phyloP scores from a whole-genome alignment of 345 rosid genomes.

The Garcia nutans region DNA sequence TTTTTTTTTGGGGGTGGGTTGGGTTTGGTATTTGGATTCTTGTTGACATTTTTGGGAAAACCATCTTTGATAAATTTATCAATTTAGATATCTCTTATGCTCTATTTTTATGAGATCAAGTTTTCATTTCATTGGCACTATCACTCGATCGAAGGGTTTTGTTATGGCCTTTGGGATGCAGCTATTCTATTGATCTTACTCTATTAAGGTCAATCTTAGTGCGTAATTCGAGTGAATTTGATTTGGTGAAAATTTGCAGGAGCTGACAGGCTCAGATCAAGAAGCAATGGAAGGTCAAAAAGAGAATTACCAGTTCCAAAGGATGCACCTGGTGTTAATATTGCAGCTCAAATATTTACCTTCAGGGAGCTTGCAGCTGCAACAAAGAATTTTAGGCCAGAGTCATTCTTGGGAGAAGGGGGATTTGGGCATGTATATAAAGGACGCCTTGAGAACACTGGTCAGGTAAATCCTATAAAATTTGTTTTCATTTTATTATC shows the following conservation, averaged over 20 bases:
- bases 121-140: neutral
- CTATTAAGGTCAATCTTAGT: neutral
- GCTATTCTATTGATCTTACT: conserved; percentile 15
- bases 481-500: neutral
- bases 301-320: conserved; percentile 55
- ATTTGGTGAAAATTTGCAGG: conserved; percentile 51
- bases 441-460: conserved; percentile 82
- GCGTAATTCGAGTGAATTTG: conserved; percentile 5
- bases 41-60: neutral
- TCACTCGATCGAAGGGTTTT: neutral
- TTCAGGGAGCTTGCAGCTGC: conserved; percentile 93
- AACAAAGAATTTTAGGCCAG: conserved; percentile 83
- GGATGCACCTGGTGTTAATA: conserved; percentile 56
- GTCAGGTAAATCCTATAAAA: conserved; percentile 58
- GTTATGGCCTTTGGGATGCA: neutral
- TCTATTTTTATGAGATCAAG: neutral
- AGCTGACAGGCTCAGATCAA: conserved; percentile 66
- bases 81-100: neutral
- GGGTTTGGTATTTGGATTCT: neutral
- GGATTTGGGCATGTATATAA: conserved; percentile 96
- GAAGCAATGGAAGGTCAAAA: conserved; percentile 61
- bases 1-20: neutral
- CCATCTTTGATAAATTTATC: neutral
- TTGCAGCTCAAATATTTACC: conserved; percentile 86
- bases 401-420: conserved; percentile 94